Base-by-base conservation (phyloP, 2,329 filamentous ascomycete genomes). In the Atkinsonella texensis region DNA sequence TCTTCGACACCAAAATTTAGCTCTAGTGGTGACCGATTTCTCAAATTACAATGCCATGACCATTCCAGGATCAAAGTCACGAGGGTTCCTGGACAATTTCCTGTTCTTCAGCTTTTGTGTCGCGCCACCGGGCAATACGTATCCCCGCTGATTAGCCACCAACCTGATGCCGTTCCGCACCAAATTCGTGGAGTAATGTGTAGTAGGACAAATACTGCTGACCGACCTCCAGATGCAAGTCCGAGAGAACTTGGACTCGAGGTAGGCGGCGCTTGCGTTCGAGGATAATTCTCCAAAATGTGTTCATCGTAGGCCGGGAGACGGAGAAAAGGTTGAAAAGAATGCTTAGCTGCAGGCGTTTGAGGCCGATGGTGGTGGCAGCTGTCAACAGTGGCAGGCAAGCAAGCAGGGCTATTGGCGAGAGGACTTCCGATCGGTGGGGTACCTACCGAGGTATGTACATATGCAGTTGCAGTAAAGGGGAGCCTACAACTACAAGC, bases 201-300 rank as follows among this genome's bases (percentile, higher is more conserved):
- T 76, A 79, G 53, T 68, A 77, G 6, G 63, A 60, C 7, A 58
- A 53, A 54, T 75, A 76, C 52, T 74, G 68, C 35, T 69, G 59
- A 41, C 67, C 64, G 33, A 72, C 59, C 52, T 78, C 73, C 4
- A 76, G 70, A 58, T 77, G 74, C 3, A 77, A 63, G 55, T 79
- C 74, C 1, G 75, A 78, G 53, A 76, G 65, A 55, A 74, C 57
- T 48, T 65, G 63, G 18, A 59, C 33, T 49, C 23, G 48, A 20
- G n/a, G 40, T 10, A 18, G 2, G 12, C n/a, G 32, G 32, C 18
- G 32, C 13, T 51, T 49, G 17, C 46, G 42, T 45, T 32, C 48
- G 15, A 52, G 18, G 11, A 54, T 32, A 43, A n/a, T 20, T 12
- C 35, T 41, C 42, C 49, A 41, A 35, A 51, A 32, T 31, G 32